Percentiles rank a stretch among this genome's conserved stretches.
phyloP scores from a whole-genome alignment of 176 grass and related monocot genomes.

The Zoysia pacifica region DNA sequence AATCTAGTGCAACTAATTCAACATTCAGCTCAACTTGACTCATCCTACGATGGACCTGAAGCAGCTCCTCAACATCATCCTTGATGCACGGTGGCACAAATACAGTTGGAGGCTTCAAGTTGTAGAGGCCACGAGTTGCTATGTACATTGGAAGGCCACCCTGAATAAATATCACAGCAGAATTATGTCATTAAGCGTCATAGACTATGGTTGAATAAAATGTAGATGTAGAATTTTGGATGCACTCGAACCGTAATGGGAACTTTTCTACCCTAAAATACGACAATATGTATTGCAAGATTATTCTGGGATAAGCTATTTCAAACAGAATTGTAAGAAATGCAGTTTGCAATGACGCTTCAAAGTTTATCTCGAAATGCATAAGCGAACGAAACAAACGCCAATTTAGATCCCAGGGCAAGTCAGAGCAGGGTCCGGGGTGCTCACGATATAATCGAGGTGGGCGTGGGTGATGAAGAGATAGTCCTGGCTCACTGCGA shows the following conservation, averaged over 20 bases:
- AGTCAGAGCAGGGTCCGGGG: neutral
- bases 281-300: conserved; percentile 1
- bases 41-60: conserved; percentile 82
- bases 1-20: conserved; percentile 88
- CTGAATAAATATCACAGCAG: conserved; percentile 43
- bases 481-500: conserved; percentile 84
- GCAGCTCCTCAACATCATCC: conserved; percentile 77
- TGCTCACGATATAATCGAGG: conserved; percentile 95
- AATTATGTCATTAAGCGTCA: neutral
- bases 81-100: conserved; percentile 92
- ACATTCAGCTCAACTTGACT: conserved; percentile 72
- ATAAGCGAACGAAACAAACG: neutral
- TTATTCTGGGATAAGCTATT: neutral
- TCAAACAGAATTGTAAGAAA: neutral
- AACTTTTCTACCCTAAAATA: neutral
- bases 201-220: neutral
- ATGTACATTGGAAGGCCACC: conserved; percentile 92
- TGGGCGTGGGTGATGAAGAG: conserved; percentile 96
- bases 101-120: conserved; percentile 83
- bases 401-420: conserved; percentile 2
- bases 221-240: conserved; percentile 5
- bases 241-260: neutral
- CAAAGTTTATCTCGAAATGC: neutral
- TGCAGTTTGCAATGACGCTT: conserved; percentile 2
- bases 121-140: conserved; percentile 83